Base-by-base conservation (phyloP, 2,329 filamentous ascomycete genomes). In the Alternaria postmessia region DNA sequence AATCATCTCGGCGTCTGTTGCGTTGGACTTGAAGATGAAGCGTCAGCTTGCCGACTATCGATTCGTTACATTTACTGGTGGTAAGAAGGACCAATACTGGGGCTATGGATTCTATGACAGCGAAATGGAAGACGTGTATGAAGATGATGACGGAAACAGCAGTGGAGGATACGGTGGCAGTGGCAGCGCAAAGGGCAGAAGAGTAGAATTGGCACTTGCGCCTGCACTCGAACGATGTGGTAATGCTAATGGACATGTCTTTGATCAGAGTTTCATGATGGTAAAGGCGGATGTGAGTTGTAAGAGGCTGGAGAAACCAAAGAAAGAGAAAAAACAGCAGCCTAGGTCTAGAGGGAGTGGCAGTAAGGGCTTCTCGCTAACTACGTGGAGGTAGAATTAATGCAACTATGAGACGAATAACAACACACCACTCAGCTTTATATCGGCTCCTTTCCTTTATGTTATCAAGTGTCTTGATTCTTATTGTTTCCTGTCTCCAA, bases 221-320 rank as follows among this genome's bases (percentile, higher is more conserved):
- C 76, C 76, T 43, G 76, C 76, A 32, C 61, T 78, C 22, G 76
- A 78, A 59, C 67, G 76, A 60, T 77, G 75, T 36, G 76, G 76
- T 20, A 78, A 78, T 64, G 73, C 76, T 26, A 78, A 78, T 49
- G 76, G 76, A 18, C 72, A 77, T 63, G 64, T 77, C 4, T 78
- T 78, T 58, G 75, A 77, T 38, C 72, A 77, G 51, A 74, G 68
- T 53, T 78, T 78, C 48, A 76, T 78, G 26, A 59, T 78, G 32
- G 70, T 78, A 42, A 78, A 78, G 55, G 75, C 76, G 36, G 76
- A 78, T 55, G 76, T 78, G 16, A 77, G 66, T 20, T 78, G 76
- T 62, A 77, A 69, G 62, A 66, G 71, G 51, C 39, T 77, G 34
- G 73, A 73, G 38, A 59, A 59, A 26, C 39, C 28, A 1, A 32